A percentile compares a stretch with the other conserved stretches of the same genome.
These are phyloP conservation scores for Alternaria atra DNA, from an alignment of 2,329 filamentous ascomycete species.

Conservation along the genomic window DNA sequence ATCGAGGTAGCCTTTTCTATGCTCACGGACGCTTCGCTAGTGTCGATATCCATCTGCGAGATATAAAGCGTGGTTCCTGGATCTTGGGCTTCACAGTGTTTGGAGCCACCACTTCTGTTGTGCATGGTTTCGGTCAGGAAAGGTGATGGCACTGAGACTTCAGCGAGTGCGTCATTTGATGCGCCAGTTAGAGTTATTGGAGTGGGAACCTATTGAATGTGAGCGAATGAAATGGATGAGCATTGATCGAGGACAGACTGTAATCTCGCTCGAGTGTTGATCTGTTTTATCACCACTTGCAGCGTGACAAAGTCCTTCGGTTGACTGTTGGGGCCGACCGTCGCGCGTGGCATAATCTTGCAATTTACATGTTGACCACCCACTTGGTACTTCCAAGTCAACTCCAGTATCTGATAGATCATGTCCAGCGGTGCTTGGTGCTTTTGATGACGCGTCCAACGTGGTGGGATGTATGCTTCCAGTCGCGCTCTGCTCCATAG, in stretches of 20 bases:
- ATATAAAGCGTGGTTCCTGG: background rate
- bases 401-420: background rate
- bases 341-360: background rate
- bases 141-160: background rate
- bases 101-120: background rate
- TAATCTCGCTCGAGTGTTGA: background rate
- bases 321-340: background rate
- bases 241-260: slow-evolving; percentile 18
- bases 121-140: background rate
- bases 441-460: background rate
- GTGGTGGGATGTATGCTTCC: background rate
- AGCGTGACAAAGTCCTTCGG: background rate
- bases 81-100: background rate
- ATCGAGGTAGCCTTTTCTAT: background rate
- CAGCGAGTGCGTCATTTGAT: background rate
- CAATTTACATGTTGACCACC: background rate
- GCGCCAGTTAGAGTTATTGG: background rate
- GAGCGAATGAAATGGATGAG: slow-evolving; percentile 12
- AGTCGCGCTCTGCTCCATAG: background rate
- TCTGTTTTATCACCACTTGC: background rate
- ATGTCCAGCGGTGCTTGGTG: background rate
- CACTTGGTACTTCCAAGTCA: background rate
- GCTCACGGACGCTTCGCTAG: background rate
- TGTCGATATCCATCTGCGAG: background rate
- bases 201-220: slow-evolving; percentile 6